Evolutionary conservation across 805 yeast genomes (phyloP).

Genomic region (Pichia manshurica): DNA sequence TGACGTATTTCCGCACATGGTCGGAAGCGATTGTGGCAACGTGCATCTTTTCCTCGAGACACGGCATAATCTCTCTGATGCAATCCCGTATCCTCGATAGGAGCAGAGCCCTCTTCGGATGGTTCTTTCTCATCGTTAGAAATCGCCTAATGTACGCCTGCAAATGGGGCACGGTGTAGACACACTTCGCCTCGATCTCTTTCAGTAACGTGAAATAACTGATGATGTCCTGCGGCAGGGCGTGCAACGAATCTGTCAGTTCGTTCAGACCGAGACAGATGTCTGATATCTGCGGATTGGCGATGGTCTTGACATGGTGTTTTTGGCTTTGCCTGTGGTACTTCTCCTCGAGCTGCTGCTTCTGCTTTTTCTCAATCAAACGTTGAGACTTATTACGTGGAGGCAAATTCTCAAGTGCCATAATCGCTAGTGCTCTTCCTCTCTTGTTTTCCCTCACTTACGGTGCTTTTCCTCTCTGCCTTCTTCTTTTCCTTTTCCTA

Average conservation of each 20-base stretch:
- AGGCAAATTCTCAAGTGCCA: conserved; percentile 12
- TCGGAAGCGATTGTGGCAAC: conserved; percentile 90
- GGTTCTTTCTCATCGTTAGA: conserved; percentile 33
- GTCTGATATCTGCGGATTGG: conserved; percentile 30
- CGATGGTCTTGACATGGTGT: background rate
- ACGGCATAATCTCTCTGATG: conserved; percentile 73
- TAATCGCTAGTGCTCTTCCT: background rate
- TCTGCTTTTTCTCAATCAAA: conserved; percentile 21
- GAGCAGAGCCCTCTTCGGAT: conserved; percentile 34
- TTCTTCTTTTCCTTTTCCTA: too few relatives aligned
- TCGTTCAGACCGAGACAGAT: conserved; percentile 85
- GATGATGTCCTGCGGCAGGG: conserved; percentile 76
- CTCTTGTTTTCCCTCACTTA: too few relatives aligned
- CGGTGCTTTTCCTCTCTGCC: too few relatives aligned
- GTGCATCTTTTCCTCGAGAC: conserved; percentile 95
- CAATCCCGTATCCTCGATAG: conserved; percentile 38
- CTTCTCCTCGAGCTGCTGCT: conserved; percentile 4
- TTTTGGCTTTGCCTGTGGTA: conserved; percentile 2
- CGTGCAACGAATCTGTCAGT: conserved; percentile 83
- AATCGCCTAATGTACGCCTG: conserved; percentile 47
- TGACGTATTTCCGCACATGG: conserved; percentile 58
- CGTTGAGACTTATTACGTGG: conserved; percentile 28
- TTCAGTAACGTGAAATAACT: conserved; percentile 81
- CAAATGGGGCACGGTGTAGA: conserved; percentile 63
- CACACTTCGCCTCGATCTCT: conserved; percentile 94